These are phyloP conservation scores for Leishmania tropica DNA, from an alignment of 208 protist species.

Conservation along the genomic window DNA sequence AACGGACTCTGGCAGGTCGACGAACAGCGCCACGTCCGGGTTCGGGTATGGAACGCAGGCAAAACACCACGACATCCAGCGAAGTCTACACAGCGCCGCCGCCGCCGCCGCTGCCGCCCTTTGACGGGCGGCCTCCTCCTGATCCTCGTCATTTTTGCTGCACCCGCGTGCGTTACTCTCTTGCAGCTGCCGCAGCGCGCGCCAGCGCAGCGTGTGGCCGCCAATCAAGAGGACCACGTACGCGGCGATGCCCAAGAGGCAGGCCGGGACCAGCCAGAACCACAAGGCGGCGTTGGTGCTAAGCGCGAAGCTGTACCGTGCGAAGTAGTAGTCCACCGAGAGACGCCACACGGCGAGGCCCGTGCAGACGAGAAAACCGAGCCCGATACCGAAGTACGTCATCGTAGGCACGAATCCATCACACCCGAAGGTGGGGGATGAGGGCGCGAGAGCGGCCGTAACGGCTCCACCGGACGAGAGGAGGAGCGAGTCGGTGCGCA, in stretches of 20 bases:
- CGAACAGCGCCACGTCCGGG: neutral
- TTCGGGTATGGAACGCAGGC: constrained; percentile 11
- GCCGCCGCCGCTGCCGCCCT: neutral
- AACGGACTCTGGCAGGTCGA: neutral
- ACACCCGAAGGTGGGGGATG: neutral
- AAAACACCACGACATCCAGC: constrained; percentile 21
- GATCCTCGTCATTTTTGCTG: neutral
- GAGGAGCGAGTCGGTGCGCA: neutral
- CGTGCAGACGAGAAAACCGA: constrained; percentile 25
- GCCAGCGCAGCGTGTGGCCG: constrained; percentile 10
- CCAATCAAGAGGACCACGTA: constrained; percentile 8
- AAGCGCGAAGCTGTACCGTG: constrained; percentile 13
- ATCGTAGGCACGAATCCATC: neutral
- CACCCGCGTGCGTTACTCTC: neutral
- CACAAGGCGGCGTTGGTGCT: constrained; percentile 10
- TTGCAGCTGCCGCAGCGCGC: neutral
- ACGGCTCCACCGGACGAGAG: neutral
- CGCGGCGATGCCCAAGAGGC: neutral
- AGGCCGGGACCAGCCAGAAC: constrained; percentile 17
- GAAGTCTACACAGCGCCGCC: constrained; percentile 1
- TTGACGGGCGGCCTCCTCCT: neutral
- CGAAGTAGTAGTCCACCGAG: constrained; percentile 31
- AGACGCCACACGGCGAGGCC: constrained; percentile 26
- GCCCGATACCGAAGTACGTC: constrained; percentile 13
- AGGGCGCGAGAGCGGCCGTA: neutral